Evolutionary conservation across 257 asterid species (phyloP).

Genomic region (Petrea volubilis): DNA sequence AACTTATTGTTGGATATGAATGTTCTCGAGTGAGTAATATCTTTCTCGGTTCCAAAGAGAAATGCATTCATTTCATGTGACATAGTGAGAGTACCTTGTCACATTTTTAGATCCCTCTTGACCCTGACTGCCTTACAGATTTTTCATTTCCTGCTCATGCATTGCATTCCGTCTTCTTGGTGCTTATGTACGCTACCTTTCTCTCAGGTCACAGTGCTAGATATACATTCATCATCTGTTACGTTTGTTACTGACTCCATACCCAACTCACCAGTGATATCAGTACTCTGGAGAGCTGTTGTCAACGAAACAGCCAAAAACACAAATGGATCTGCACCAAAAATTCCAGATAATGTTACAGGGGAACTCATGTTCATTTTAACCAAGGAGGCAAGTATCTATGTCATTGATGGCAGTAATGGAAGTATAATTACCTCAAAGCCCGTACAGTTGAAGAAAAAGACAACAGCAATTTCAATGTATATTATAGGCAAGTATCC

Average conservation of each 20-base stretch:
- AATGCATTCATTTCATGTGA: slow-evolving; percentile 12
- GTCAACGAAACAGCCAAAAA: slow-evolving; percentile 32
- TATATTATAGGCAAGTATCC: slow-evolving; percentile 75
- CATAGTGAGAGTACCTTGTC: neutral
- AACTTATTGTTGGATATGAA: slow-evolving; percentile 71
- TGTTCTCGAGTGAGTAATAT: slow-evolving; percentile 65
- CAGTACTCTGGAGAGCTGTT: slow-evolving; percentile 47
- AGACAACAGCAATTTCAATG: slow-evolving; percentile 68
- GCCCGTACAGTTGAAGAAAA: slow-evolving; percentile 59
- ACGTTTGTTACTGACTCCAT: slow-evolving; percentile 54
- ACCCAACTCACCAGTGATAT: slow-evolving; percentile 47
- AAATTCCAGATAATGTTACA: slow-evolving; percentile 35
- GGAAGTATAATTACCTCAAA: slow-evolving; percentile 56
- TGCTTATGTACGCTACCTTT: slow-evolving; percentile 26
- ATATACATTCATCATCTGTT: slow-evolving; percentile 62
- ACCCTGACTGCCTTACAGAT: neutral
- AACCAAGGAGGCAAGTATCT: slow-evolving; percentile 62
- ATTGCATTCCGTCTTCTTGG: neutral
- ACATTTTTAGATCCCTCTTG: slow-evolving; percentile 16
- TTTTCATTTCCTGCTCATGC: neutral
- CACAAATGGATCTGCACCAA: slow-evolving; percentile 44
- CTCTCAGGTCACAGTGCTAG: slow-evolving; percentile 81
- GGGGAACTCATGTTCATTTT: slow-evolving; percentile 54
- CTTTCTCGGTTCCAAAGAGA: slow-evolving; percentile 18
- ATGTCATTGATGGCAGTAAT: slow-evolving; percentile 49